These are phyloP conservation scores for Brassica incana DNA, from an alignment of 345 rosid genomes.

Conservation along the genomic window DNA sequence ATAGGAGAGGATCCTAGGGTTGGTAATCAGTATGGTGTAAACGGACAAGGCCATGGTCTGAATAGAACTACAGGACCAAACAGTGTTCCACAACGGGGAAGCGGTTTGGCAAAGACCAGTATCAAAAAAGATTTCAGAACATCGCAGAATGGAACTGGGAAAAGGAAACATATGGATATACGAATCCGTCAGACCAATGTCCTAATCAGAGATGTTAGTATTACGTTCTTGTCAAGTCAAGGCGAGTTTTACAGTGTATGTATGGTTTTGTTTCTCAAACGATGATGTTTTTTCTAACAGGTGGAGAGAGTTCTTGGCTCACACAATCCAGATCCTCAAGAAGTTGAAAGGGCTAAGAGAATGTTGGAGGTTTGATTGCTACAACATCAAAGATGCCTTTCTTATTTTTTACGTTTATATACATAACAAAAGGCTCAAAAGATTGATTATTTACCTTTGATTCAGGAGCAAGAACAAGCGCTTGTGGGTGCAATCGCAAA, in stretches of 20 bases:
- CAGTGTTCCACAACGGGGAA: conserved; percentile 60
- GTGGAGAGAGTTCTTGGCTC: conserved; percentile 77
- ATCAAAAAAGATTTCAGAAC: conserved; percentile 69
- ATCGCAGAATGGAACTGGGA: conserved; percentile 75
- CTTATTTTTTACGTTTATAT: not conserved
- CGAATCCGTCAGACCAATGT: conserved; percentile 73
- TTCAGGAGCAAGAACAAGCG: conserved; percentile 79
- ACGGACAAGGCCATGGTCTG: conserved; percentile 43
- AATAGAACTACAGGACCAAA: conserved; percentile 56
- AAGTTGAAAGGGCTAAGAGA: conserved; percentile 81
- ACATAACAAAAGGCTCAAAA: not conserved
- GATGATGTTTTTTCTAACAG: conserved; percentile 39
- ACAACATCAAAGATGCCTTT: conserved; percentile 20
- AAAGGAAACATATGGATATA: conserved; percentile 62
- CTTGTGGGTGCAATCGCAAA: conserved; percentile 70
- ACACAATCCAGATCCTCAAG: conserved; percentile 71
- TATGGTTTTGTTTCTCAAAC: not conserved
- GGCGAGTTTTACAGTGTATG: not conserved
- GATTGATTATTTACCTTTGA: not conserved
- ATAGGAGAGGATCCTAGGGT: conserved; percentile 60
- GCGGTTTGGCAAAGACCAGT: conserved; percentile 52
- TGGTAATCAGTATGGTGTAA: conserved; percentile 53
- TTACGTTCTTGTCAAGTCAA: conserved; percentile 10
- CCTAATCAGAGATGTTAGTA: conserved; percentile 66
- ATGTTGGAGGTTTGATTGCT: conserved; percentile 58